A percentile compares a stretch with the other conserved stretches of the same genome.
Evolutionary conservation across 1,139 yeast genomes (phyloP).

Genomic region (Geotrichum candidum): DNA sequence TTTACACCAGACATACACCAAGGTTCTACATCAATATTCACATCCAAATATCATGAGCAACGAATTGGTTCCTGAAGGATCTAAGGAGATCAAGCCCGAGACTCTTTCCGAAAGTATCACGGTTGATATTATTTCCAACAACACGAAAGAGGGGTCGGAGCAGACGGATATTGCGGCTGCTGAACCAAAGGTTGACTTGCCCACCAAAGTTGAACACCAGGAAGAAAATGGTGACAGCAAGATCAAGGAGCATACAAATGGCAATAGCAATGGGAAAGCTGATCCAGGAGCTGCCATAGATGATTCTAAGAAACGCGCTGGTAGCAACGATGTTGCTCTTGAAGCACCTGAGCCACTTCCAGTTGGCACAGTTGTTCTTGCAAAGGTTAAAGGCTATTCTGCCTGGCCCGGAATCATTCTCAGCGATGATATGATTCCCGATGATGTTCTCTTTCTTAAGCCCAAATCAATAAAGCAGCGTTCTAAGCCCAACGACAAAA

Average conservation of each 20-base stretch:
- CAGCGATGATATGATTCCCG: slow-evolving; percentile 14
- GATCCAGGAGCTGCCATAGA: neutral
- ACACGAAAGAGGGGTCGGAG: neutral
- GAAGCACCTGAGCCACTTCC: neutral
- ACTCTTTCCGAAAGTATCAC: neutral
- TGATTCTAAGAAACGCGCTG: neutral
- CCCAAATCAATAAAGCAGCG: slow-evolving; percentile 25
- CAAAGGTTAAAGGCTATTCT: slow-evolving; percentile 36
- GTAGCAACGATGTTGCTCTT: neutral
- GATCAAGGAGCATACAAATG: neutral
- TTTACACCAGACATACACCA: neutral
- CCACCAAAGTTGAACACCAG: neutral
- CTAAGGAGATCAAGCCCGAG: neutral
- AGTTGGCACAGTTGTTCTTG: slow-evolving; percentile 35
- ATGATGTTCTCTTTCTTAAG: slow-evolving; percentile 26
- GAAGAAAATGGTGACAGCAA: neutral
- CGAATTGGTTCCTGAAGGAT: neutral
- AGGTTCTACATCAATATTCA: neutral
- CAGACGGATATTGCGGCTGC: neutral
- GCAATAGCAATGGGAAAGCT: neutral
- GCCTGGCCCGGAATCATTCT: slow-evolving; percentile 38
- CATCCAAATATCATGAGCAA: neutral
- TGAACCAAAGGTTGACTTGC: neutral
- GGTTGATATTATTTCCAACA: neutral
- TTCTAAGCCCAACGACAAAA: slow-evolving; percentile 8